Percentiles rank a stretch among this genome's conserved stretches.
phyloP scores from a whole-genome alignment of 192 early-diverging fungal genomes.

The Backusella tuberculispora region DNA sequence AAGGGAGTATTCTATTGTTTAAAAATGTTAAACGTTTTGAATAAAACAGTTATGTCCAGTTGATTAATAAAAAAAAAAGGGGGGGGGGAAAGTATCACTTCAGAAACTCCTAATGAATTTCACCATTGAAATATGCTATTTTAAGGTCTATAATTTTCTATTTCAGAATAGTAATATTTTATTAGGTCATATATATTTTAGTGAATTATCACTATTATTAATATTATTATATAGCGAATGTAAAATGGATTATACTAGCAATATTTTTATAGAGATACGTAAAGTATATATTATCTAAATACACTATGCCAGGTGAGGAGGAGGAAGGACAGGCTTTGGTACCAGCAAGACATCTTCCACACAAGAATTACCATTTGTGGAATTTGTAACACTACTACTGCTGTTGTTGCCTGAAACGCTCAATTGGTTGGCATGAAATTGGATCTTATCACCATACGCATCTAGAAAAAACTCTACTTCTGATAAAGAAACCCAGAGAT shows the following conservation, averaged over 20 bases:
- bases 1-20: slow-evolving; percentile 6
- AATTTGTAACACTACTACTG: neutral
- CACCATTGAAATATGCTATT: neutral
- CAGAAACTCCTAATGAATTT: neutral
- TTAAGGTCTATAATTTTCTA: neutral
- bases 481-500: slow-evolving; percentile 48
- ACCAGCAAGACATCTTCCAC: slow-evolving; percentile 2
- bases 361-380: neutral
- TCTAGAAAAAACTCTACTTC: slow-evolving; percentile 43
- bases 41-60: neutral
- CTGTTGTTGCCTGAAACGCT: neutral
- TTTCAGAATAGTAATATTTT: neutral
- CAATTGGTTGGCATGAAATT: neutral
- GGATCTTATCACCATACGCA: neutral
- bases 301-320: slow-evolving; percentile 3
- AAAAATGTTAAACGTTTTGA: neutral
- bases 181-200: neutral
- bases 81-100: neutral
- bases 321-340: slow-evolving; percentile 3
- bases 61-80: neutral
- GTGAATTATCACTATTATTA: neutral
- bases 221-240: neutral
- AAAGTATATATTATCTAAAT: neutral
- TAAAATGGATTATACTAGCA: neutral
- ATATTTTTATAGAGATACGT: neutral